Evolutionary conservation across 2,329 filamentous ascomycete species (phyloP), one percentile per base, ranked within the genome.

Genomic region (Pochonia chlamydosporia): DNA sequence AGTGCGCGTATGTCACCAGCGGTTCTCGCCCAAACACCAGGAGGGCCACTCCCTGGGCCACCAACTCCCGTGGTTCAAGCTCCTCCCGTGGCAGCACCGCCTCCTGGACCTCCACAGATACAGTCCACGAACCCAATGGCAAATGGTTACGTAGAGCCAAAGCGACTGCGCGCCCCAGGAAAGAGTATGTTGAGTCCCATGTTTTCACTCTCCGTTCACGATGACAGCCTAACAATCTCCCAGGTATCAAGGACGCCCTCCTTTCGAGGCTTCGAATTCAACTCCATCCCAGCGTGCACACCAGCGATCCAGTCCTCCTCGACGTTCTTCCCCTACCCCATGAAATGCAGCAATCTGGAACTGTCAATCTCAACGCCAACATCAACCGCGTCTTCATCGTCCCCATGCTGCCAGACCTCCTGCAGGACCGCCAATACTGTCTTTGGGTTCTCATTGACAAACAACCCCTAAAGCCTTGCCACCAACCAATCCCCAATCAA

Each of bases 381-480:
- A 81, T 90, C 57, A 82, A 80, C 55, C 83, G 84, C 49, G 69
- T 95, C 16, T 85, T 90, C 51, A 75, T 95, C 48, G 73, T 79
- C 20, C 83, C 86, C 4, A 77, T 76, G 10, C 72, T 95, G 16
- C 78, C 82, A 1, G 68, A 81, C 8, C 74, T 75, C 28, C 67
- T 88, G 4, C 78, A 83, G 49, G 75, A 72, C 36, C 82, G 88
- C 26, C 81, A 88, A 43, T 89, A 87, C 67, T 89, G 85, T 60
- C 69, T 93, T 30, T 90, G 89, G 61, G 85, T 90, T 28, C 75
- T 81, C 2, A 75, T 86, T 41, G 87, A 91, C 58, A 79, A 76
- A 35, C 76, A 80, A 43, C 75, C 85, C 7, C 72, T 85, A n/a
- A 72, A 70, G 37, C 72, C 65, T 37, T 56, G 60, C 40, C 62